Evolutionary conservation across 2,329 filamentous ascomycete genomes (phyloP), one percentile per base, ranked within the genome.

Genomic region (Phialophora verrucosa): DNA sequence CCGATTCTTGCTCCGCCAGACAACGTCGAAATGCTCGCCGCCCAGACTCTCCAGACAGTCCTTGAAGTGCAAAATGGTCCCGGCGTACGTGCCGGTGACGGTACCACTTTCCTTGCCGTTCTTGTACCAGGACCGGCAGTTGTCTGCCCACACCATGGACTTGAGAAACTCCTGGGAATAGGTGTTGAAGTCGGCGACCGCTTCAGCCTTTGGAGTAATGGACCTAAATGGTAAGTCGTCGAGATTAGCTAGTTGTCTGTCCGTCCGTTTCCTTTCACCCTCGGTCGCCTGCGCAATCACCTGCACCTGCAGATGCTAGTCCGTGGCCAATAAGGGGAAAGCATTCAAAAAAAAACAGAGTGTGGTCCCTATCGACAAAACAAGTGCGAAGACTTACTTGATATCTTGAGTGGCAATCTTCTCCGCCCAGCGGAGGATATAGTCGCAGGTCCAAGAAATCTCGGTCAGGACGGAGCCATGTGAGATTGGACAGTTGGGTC

Each of bases 111-210:
- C 74, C 66, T 66, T 63, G 25, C 66, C 66, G 56, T 69, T 66
- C 81, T 81, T 73, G 62, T 82, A 83, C 79, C 80, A 82, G 11
- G 69, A 73, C 7, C 80, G 75, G 60, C 81, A 83, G 6, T 77
- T 73, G 27, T 78, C 38, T 25, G 66, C 44, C 1, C 69, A 71
- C 12, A 63, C 62, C 11, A 62, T 69, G n/a, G 77, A 73, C 62
- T 77, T 69, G 56, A 80, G 70, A 69, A 79, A 80, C 11, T 77
- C 68, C 69, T 79, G 76, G 2, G 76, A 76, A 66, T 81, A 79
- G 55, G 76, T 74, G 11, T 73, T 72, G 70, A 80, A 80, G 53
- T 76, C 72, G 31, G 68, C 51, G 2, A 70, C 67, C 12, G 75
- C 72, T 44, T 71, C 67, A 63, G 61, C 35, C 53, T 69, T 67